These are phyloP conservation scores for Cryptococcus neoformans DNA, from an alignment of 1,284 basidiomycete species.

Conservation along the genomic window DNA sequence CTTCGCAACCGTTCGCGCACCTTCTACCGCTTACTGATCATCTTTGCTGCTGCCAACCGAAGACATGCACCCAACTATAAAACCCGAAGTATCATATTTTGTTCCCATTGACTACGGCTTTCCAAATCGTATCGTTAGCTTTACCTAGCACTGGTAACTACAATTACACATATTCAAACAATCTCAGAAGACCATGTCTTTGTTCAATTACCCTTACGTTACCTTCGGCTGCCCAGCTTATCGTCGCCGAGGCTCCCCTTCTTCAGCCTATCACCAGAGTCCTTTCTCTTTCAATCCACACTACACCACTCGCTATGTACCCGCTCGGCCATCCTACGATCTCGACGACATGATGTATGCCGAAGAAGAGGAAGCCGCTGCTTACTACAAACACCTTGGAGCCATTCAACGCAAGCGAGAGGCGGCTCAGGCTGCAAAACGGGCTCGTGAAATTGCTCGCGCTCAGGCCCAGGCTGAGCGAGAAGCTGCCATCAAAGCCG, in stretches of 20 bases:
- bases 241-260: neutral
- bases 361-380: slow-evolving; percentile 19
- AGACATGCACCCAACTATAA: no score
- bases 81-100: no score
- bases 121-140: no score
- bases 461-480: slow-evolving; percentile 11
- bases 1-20: no score
- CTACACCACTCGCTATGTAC: neutral
- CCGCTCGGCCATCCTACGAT: neutral
- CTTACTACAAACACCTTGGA: slow-evolving; percentile 38
- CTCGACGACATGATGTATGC: neutral
- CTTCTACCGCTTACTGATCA: no score
- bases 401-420: slow-evolving; percentile 37
- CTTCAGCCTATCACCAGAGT: neutral
- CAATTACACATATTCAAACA: no score
- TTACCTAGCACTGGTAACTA: no score
- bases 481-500: slow-evolving; percentile 9
- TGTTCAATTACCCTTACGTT: neutral
- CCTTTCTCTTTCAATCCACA: neutral
- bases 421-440: slow-evolving; percentile 26
- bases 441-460: slow-evolving; percentile 14
- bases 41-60: no score
- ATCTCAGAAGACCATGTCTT: no score
- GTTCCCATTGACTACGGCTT: no score
- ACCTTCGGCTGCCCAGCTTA: neutral